Percentiles rank a stretch among this genome's conserved stretches.
Evolutionary conservation across 1,284 basidiomycete genomes (phyloP).

Genomic region (Cutaneotrichosporon arboriforme): DNA sequence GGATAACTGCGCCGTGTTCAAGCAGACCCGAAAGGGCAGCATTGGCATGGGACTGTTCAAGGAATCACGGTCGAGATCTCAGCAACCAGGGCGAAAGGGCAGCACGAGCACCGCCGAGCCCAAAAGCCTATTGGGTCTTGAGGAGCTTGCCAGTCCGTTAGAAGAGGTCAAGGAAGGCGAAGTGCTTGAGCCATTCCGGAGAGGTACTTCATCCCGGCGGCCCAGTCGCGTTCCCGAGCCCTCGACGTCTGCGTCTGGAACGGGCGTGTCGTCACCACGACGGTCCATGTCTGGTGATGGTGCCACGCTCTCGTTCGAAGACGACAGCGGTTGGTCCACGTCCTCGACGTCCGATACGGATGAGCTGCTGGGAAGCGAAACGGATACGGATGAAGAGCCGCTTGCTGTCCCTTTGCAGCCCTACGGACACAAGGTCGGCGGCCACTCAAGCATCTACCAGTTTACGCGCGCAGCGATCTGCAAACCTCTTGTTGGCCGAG

Average conservation of each 20-base stretch:
- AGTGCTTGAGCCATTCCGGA: not conserved
- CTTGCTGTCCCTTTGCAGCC: slow-evolving; percentile 93
- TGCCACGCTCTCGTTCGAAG: slow-evolving; percentile 1
- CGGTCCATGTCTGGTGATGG: not conserved
- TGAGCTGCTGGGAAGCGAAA: slow-evolving; percentile 13
- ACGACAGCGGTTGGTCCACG: slow-evolving; percentile 13
- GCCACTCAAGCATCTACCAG: slow-evolving; percentile 95
- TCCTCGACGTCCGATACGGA: slow-evolving; percentile 6
- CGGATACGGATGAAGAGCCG: slow-evolving; percentile 45
- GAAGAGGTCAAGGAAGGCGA: slow-evolving; percentile 12
- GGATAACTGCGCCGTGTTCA: slow-evolving; percentile 25
- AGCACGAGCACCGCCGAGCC: not conserved
- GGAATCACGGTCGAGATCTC: slow-evolving; percentile 25
- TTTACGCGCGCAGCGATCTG: slow-evolving; percentile 97
- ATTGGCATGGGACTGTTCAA: slow-evolving; percentile 50
- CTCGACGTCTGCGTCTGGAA: too few species aligned
- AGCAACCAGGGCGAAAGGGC: not conserved
- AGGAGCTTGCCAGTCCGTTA: not conserved
- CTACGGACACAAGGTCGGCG: slow-evolving; percentile 96
- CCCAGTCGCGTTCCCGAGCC: not conserved
- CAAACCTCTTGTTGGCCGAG: slow-evolving; percentile 95
- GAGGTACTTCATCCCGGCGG: not conserved
- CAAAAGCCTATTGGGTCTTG: not conserved
- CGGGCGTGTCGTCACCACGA: slow-evolving; percentile 8
- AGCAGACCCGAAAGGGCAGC: slow-evolving; percentile 47